These are phyloP conservation scores for Boletales sp. DNA, from an alignment of 768 basidiomycete genomes.

Conservation along the genomic window DNA sequence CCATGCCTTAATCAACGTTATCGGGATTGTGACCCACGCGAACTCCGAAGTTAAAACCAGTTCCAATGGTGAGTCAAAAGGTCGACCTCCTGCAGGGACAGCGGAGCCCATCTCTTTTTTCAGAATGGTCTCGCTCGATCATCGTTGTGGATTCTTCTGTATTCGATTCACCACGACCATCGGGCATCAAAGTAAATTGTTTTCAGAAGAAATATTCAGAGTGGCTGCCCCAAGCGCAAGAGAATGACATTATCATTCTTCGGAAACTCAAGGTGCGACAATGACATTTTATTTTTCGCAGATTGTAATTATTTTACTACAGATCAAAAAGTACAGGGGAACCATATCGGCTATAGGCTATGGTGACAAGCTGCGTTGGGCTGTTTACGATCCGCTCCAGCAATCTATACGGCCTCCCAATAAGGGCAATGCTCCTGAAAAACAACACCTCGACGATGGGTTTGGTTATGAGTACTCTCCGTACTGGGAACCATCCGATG, in stretches of 20 bases:
- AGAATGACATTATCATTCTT: slow-evolving; percentile 52
- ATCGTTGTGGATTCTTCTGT: slow-evolving; percentile 51
- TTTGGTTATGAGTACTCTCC: slow-evolving; percentile 41
- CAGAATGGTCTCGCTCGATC: slow-evolving; percentile 48
- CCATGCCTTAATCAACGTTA: slow-evolving; percentile 24
- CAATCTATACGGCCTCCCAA: slow-evolving; percentile 38
- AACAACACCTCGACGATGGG: slow-evolving; percentile 29
- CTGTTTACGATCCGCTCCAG: slow-evolving; percentile 42
- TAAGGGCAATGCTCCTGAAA: slow-evolving; percentile 35
- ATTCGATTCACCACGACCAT: slow-evolving; percentile 14
- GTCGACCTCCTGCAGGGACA: background rate
- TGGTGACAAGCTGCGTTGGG: slow-evolving; percentile 49
- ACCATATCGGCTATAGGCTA: slow-evolving; percentile 41
- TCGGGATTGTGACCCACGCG: slow-evolving; percentile 28
- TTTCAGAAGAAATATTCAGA: slow-evolving; percentile 47
- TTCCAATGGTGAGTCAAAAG: slow-evolving; percentile 25
- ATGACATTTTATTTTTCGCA: background rate
- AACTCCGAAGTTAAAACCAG: slow-evolving; percentile 14
- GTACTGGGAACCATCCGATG: slow-evolving; percentile 39
- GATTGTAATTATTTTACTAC: background rate
- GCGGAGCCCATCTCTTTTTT: background rate
- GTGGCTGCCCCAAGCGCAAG: slow-evolving; percentile 48
- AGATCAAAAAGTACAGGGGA: slow-evolving; percentile 36
- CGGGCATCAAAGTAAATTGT: slow-evolving; percentile 41
- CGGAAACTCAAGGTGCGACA: slow-evolving; percentile 45